phyloP scores from a whole-genome alignment of 768 basidiomycete species.

The Cystofilobasidium macerans region DNA sequence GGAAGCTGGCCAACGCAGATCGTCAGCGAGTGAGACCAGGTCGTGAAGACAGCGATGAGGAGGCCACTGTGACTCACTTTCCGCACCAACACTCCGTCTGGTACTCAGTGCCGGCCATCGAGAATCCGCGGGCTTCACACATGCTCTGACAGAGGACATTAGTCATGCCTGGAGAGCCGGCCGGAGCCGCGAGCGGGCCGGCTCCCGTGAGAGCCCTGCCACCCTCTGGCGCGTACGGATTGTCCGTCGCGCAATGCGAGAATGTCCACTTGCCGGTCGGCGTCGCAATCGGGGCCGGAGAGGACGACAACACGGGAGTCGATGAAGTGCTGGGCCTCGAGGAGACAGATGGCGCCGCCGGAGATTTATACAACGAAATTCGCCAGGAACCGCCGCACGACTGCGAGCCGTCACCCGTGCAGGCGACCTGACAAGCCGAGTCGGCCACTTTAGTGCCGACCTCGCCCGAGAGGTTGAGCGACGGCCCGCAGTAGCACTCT shows the following conservation, averaged over 20 bases:
- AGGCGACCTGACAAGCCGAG: background rate
- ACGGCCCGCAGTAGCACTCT: background rate
- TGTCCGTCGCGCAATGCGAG: constrained; percentile 10
- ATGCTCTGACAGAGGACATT: constrained; percentile 17
- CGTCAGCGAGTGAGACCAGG: too few species aligned
- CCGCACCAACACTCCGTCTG: constrained; percentile 5
- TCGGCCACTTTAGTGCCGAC: background rate
- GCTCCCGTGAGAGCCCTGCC: constrained; percentile 12
- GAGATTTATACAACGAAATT: too few species aligned
- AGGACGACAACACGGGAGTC: background rate
- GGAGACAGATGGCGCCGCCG: background rate
- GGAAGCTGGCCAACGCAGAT: background rate
- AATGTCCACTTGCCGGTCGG: constrained; percentile 6
- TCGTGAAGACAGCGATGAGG: background rate
- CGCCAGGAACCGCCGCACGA: too few species aligned
- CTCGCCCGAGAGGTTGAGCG: background rate
- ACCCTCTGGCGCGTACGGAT: constrained; percentile 9
- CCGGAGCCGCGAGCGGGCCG: background rate
- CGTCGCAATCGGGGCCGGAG: background rate
- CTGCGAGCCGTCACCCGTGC: background rate
- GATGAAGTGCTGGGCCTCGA: background rate
- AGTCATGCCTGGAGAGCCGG: constrained; percentile 2
- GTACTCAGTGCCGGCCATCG: background rate
- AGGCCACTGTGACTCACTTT: background rate
- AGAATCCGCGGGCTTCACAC: background rate